Conservation (phyloP, 2,329 filamentous ascomycete genomes). For the Pseudogymnoascus verrucosus region DNA sequence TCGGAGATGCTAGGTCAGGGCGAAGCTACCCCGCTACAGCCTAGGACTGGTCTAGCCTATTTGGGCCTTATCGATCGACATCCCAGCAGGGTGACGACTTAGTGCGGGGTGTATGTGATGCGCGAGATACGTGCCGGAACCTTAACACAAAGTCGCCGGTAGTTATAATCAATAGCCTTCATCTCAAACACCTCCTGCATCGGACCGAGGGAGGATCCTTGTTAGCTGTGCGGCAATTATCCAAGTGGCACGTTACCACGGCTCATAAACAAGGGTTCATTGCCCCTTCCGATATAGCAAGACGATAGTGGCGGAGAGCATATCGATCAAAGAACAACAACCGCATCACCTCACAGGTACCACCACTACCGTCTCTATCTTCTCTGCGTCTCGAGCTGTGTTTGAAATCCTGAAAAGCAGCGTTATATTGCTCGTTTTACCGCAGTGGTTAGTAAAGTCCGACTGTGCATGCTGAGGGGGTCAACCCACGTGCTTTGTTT, state of each 20-base stretch:
- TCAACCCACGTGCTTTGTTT: neutral
- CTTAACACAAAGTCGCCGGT: neutral
- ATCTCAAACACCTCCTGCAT: neutral
- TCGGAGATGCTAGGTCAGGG: neutral
- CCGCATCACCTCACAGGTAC: neutral
- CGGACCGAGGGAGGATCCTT: neutral
- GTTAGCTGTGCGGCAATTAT: neutral
- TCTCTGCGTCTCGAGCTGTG: neutral
- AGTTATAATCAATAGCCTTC: neutral
- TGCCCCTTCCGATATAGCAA: neutral
- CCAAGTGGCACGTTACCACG: neutral
- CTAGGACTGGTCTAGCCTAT: neutral
- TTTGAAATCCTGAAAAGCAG: neutral
- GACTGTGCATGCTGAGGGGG: neutral
- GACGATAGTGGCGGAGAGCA: neutral
- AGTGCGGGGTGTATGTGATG: neutral
- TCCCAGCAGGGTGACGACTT: slow-evolving; percentile 1
- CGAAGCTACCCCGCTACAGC: neutral
- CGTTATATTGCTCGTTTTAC: neutral
- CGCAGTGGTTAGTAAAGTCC: neutral
- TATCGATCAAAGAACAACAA: neutral
- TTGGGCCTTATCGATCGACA: slow-evolving; percentile 4
- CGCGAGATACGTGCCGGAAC: neutral
- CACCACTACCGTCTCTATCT: neutral
- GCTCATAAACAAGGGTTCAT: neutral